Conservation (phyloP, 805 yeast genomes). For the Metschnikowia drakensbergensis region DNA sequence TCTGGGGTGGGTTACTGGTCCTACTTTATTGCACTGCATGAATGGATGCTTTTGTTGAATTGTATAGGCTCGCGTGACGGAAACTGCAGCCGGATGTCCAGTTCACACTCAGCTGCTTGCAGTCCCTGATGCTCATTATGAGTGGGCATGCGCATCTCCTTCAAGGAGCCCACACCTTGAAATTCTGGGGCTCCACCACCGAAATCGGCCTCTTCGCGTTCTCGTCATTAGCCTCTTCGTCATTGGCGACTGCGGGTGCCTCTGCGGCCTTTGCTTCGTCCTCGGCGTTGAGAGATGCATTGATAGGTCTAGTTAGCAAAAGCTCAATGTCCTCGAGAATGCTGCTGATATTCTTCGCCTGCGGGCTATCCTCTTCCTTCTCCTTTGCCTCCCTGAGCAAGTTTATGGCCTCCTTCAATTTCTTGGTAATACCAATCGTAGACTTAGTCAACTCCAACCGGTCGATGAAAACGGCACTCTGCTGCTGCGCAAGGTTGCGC, state of each 20-base stretch:
- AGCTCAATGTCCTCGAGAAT: conserved; percentile 31
- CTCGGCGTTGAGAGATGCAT: conserved; percentile 20
- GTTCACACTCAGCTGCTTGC: too few species aligned
- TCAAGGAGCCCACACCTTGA: conserved; percentile 45
- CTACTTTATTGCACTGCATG: too few species aligned
- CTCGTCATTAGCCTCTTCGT: conserved; percentile 4
- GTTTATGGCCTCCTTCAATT: conserved; percentile 36
- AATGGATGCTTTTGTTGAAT: too few species aligned
- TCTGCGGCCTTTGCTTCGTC: conserved; percentile 8
- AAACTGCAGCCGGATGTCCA: too few species aligned
- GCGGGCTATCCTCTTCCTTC: conserved; percentile 4
- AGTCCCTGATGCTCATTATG: background rate
- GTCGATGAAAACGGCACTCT: conserved; percentile 64
- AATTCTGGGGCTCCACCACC: conserved; percentile 38
- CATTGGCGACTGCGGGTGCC: conserved; percentile 2
- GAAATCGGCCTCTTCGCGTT: conserved; percentile 30
- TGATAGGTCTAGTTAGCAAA: conserved; percentile 32
- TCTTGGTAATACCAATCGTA: conserved; percentile 48
- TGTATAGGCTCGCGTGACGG: too few species aligned
- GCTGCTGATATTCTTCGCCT: conserved; percentile 11
- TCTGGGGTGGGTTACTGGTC: too few species aligned
- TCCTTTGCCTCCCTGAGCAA: conserved; percentile 11
- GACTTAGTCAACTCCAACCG: conserved; percentile 62
- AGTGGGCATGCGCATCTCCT: too few species aligned
- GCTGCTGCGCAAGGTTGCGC: conserved; percentile 55